Conservation (phyloP, 2,329 filamentous ascomycete genomes). For the Ramularia endophylla region DNA sequence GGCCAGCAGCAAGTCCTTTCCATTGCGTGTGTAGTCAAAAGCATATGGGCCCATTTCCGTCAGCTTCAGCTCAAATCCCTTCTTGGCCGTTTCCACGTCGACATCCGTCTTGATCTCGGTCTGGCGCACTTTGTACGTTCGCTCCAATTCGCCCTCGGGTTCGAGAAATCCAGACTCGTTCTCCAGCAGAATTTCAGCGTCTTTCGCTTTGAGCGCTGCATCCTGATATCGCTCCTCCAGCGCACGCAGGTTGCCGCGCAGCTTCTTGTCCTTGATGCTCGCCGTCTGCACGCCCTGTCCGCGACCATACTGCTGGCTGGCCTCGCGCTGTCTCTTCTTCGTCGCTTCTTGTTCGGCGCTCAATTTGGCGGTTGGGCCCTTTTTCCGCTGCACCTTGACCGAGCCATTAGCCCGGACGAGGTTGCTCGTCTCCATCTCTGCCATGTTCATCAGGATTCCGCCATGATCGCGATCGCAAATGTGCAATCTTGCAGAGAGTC, state of each 20-base stretch:
- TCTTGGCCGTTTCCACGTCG: slow-evolving; percentile 78
- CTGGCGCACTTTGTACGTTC: slow-evolving; percentile 88
- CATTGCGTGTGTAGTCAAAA: slow-evolving; percentile 85
- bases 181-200: slow-evolving; percentile 91
- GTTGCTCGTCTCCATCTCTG: slow-evolving; percentile 21
- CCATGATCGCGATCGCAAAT: neutral
- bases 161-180: slow-evolving; percentile 81
- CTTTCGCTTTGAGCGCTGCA: slow-evolving; percentile 78
- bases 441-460: slow-evolving; percentile 5
- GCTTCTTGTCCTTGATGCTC: slow-evolving; percentile 79
- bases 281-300: slow-evolving; percentile 69
- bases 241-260: slow-evolving; percentile 70
- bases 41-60: slow-evolving; percentile 79
- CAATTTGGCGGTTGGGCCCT: slow-evolving; percentile 21
- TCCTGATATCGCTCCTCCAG: slow-evolving; percentile 79
- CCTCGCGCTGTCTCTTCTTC: slow-evolving; percentile 30
- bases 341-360: slow-evolving; percentile 29
- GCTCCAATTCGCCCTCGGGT: slow-evolving; percentile 79
- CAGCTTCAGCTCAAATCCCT: slow-evolving; percentile 84
- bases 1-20: slow-evolving; percentile 75
- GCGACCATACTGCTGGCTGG: slow-evolving; percentile 65
- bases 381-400: slow-evolving; percentile 22
- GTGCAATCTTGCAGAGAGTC: neutral
- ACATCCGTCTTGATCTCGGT: slow-evolving; percentile 73
- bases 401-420: slow-evolving; percentile 23